Evolutionary conservation across 169 alveolate genomes (phyloP).

Genomic region (Babesia caballi): DNA sequence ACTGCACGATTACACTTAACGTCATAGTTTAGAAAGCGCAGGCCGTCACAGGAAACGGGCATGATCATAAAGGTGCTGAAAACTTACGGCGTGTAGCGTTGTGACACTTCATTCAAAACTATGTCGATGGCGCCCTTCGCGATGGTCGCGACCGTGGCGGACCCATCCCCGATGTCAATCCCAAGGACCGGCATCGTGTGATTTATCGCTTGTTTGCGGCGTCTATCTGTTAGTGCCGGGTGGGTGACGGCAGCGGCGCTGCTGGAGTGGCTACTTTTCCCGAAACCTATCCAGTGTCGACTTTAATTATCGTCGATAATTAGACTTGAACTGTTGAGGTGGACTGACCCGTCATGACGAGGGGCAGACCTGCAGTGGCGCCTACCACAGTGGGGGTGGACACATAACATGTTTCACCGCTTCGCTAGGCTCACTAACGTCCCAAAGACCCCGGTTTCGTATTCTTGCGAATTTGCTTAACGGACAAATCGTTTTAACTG

Average conservation of each 20-base stretch:
- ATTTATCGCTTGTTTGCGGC: no score
- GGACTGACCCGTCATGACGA: background rate
- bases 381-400: slow-evolving; percentile 39
- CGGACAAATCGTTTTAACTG: no score
- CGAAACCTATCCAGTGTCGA: no score
- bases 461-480: no score
- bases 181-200: slow-evolving; percentile 89
- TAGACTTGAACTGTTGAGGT: background rate
- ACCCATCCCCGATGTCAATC: slow-evolving; percentile 95
- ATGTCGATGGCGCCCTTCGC: slow-evolving; percentile 92
- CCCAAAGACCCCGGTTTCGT: no score
- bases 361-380: background rate
- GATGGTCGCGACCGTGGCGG: slow-evolving; percentile 93
- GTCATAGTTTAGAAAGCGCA: no score
- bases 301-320: no score
- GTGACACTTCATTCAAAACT: slow-evolving; percentile 92
- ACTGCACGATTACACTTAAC: background rate
- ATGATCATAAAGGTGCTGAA: background rate
- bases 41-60: no score
- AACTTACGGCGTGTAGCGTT: slow-evolving; percentile 90
- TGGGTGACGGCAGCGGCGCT: no score
- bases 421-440: no score
- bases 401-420: slow-evolving; percentile 6
- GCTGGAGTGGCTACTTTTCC: no score
- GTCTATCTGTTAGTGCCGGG: no score